Conservation (phyloP, 306 rosid species). For the Lathyrus oleraceus region DNA sequence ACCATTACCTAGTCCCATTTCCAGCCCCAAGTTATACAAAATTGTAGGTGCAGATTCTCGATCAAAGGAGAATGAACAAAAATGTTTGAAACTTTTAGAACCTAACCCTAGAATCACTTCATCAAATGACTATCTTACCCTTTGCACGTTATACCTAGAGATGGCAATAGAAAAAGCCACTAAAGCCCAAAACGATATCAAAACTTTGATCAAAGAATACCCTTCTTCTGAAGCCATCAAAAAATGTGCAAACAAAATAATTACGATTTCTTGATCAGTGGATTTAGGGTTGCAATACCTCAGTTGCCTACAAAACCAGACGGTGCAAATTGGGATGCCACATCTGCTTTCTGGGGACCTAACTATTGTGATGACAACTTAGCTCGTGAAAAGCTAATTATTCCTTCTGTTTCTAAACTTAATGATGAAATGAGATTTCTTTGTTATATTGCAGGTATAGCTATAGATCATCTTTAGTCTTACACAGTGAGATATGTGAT, state of each 20-base stretch:
- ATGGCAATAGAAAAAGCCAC: not conserved
- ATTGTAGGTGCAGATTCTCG: not conserved
- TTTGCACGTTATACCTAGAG: not conserved
- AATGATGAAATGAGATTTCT: too few relatives aligned
- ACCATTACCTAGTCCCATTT: not conserved
- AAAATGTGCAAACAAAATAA: not conserved
- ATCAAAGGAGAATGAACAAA: not conserved
- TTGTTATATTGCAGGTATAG: too few relatives aligned
- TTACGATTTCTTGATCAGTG: not conserved
- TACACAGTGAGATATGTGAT: too few relatives aligned
- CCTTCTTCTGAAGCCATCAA: constrained; percentile 2
- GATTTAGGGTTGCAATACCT: too few relatives aligned
- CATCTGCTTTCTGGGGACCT: too few relatives aligned
- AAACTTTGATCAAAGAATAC: not conserved
- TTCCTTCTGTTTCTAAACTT: too few relatives aligned
- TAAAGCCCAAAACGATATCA: not conserved
- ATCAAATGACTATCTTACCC: not conserved
- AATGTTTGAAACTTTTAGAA: not conserved
- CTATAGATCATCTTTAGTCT: too few relatives aligned
- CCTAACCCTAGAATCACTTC: not conserved
- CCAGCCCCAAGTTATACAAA: not conserved
- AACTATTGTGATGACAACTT: too few relatives aligned
- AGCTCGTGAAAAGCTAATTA: too few relatives aligned
- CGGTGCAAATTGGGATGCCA: not conserved
- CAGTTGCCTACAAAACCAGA: not conserved